Evolutionary conservation across 148 eudicot genomes (phyloP).

Genomic region (Polygonum aviculare): DNA sequence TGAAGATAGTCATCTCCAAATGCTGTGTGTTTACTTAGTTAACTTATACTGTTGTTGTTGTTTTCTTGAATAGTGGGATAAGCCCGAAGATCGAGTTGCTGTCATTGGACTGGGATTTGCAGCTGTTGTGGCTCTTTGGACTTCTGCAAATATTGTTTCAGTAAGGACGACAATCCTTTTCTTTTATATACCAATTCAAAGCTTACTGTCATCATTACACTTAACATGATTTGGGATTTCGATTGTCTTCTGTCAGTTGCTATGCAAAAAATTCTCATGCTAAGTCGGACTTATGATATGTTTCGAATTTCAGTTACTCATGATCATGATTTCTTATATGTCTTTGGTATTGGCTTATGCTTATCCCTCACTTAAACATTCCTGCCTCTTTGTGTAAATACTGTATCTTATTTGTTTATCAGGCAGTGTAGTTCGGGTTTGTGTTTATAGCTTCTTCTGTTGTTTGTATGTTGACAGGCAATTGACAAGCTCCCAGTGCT

Average conservation of each 20-base stretch:
- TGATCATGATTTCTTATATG: too few relatives aligned
- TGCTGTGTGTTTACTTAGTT: neutral
- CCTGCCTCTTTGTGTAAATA: neutral
- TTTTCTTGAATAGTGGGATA: slow-evolving; percentile 61
- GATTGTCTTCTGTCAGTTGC: too few relatives aligned
- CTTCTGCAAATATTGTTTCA: slow-evolving; percentile 54
- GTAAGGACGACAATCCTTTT: slow-evolving; percentile 28
- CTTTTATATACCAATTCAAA: neutral
- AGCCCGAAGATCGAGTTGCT: slow-evolving; percentile 79
- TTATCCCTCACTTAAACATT: too few relatives aligned
- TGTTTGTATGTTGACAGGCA: slow-evolving; percentile 37
- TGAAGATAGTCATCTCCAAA: neutral
- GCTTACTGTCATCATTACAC: neutral
- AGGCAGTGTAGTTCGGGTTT: neutral
- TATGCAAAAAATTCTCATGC: too few relatives aligned
- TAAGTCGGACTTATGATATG: too few relatives aligned
- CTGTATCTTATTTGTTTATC: neutral
- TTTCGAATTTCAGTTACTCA: too few relatives aligned
- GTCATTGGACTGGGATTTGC: slow-evolving; percentile 83
- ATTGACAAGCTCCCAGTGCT: slow-evolving; percentile 83
- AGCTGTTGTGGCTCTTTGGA: slow-evolving; percentile 69
- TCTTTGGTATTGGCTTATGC: neutral
- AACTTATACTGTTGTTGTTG: slow-evolving; percentile 1
- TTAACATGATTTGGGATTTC: neutral
- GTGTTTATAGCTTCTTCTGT: slow-evolving; percentile 1